phyloP scores from a whole-genome alignment of 208 protist species.

The Trichomonas gallinae region DNA sequence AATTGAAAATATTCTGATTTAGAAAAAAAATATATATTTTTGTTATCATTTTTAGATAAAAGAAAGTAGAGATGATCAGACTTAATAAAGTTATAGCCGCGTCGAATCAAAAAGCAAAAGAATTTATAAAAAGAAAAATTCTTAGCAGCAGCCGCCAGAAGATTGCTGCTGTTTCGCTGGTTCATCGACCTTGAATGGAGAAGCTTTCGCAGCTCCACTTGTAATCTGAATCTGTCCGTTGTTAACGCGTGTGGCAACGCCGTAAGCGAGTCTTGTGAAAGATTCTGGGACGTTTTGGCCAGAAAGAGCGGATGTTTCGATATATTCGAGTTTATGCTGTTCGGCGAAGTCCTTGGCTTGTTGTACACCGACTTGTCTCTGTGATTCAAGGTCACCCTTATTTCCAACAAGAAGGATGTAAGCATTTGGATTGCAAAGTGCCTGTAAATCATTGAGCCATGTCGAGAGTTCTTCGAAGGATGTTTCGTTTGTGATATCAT shows the following conservation, averaged over 20 bases:
- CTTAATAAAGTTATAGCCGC: no score
- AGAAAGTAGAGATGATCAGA: no score
- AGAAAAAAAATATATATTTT: no score
- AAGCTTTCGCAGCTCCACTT: neutral
- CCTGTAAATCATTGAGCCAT: neutral
- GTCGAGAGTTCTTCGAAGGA: neutral
- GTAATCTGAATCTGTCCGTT: neutral
- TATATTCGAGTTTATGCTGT: neutral
- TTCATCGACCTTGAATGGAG: neutral
- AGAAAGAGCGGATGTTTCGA: neutral
- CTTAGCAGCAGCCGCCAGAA: neutral
- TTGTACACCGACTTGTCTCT: neutral
- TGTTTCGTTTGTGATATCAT: neutral
- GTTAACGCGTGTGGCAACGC: neutral
- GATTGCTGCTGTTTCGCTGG: neutral
- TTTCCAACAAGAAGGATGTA: slow-evolving; percentile 2
- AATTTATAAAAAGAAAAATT: neutral
- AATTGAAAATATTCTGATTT: no score
- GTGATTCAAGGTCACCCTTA: neutral
- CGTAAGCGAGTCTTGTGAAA: slow-evolving; percentile 4
- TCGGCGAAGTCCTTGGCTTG: neutral
- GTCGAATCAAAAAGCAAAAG: no score
- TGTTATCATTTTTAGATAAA: no score
- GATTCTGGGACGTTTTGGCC: neutral
- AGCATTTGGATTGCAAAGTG: neutral